These are phyloP conservation scores for Diphasiastrum complanatum DNA, from an alignment of 83 land plant genomes.

Conservation along the genomic window DNA sequence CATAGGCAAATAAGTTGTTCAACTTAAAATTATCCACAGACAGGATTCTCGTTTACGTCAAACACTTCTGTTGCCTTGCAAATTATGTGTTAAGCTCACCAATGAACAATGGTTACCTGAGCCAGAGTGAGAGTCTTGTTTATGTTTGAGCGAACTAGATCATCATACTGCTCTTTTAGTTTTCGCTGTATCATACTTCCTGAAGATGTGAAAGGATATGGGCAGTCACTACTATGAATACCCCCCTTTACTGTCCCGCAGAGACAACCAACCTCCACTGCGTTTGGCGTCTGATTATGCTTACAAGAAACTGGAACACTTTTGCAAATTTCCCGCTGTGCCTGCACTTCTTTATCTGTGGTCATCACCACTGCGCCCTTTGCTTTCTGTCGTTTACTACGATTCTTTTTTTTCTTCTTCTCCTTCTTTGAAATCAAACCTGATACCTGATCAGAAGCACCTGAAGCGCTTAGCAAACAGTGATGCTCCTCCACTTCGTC, in stretches of 20 bases:
- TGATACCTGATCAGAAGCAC: not conserved
- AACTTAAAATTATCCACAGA: not conserved
- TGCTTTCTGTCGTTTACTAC: slow-evolving; percentile 22
- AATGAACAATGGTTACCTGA: slow-evolving; percentile 31
- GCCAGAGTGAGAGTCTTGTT: slow-evolving; percentile 53
- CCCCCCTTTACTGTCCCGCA: slow-evolving; percentile 37
- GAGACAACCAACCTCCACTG: slow-evolving; percentile 32
- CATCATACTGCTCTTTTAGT: slow-evolving; percentile 64
- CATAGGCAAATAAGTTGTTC: not conserved
- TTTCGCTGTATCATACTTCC: slow-evolving; percentile 60
- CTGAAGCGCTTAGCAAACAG: too few species aligned
- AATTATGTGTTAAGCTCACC: not conserved
- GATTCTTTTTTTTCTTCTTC: slow-evolving; percentile 33
- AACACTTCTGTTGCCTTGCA: not conserved
- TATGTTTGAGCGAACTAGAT: slow-evolving; percentile 53
- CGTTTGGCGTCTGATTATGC: slow-evolving; percentile 1
- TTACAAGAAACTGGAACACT: slow-evolving; percentile 3
- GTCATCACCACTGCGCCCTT: slow-evolving; percentile 3
- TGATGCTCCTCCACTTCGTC: slow-evolving; percentile 24
- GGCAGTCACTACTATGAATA: slow-evolving; percentile 28
- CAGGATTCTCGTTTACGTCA: not conserved
- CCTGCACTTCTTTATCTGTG: slow-evolving; percentile 10
- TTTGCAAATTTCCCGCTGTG: slow-evolving; percentile 5
- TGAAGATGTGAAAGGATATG: slow-evolving; percentile 60
- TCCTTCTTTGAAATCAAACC: slow-evolving; percentile 17